Evolutionary conservation across 139 green algal species (phyloP).

Genomic region (Micromonas pusilla): DNA sequence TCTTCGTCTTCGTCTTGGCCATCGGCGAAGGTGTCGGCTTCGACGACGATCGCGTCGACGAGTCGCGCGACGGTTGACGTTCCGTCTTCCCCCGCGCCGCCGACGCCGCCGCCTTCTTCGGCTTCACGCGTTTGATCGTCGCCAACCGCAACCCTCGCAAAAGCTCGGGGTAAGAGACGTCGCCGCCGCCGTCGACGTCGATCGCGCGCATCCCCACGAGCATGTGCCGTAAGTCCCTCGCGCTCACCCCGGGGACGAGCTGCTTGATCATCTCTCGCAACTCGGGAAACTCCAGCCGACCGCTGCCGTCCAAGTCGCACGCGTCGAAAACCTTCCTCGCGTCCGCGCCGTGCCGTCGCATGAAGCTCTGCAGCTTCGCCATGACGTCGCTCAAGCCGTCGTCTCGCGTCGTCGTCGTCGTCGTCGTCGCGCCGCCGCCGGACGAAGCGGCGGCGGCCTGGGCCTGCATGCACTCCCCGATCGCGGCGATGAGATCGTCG

Average conservation of each 20-base stretch:
- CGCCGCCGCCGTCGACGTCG: constrained; percentile 41
- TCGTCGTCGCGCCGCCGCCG: too few relatives aligned
- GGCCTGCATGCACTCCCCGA: background rate
- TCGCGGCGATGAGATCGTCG: background rate
- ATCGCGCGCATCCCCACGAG: constrained; percentile 33
- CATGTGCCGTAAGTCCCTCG: background rate
- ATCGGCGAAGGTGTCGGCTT: too few relatives aligned
- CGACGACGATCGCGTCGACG: too few relatives aligned
- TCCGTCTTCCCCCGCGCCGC: too few relatives aligned
- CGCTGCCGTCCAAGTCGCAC: background rate
- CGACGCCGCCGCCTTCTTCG: too few relatives aligned
- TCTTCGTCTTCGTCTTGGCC: too few relatives aligned
- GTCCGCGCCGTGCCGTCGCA: background rate
- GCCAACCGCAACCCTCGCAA: background rate
- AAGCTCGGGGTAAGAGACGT: constrained; percentile 15
- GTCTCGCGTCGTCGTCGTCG: too few relatives aligned
- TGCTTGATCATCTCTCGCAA: background rate
- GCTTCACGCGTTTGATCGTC: too few relatives aligned
- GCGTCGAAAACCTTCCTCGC: background rate
- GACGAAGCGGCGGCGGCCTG: background rate
- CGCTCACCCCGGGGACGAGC: background rate
- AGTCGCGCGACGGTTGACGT: too few relatives aligned
- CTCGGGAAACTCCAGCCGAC: background rate
- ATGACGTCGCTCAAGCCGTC: background rate
- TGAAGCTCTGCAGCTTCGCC: background rate